phyloP scores from a whole-genome alignment of 176 grass and related monocot genomes.

The Thalia dealbata region DNA sequence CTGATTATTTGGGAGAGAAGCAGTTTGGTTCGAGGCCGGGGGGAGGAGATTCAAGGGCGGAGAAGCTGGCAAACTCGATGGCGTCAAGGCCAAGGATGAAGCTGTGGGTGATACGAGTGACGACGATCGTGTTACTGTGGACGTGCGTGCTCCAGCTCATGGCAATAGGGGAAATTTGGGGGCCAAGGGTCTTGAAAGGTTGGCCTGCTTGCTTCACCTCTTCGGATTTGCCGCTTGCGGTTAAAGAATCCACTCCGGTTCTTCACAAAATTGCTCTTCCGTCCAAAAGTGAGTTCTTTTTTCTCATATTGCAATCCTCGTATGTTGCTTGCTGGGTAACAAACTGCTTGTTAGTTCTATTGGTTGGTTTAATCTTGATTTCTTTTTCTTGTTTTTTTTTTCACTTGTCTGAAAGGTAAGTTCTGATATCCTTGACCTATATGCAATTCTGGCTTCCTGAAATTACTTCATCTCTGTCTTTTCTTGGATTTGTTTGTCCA shows the following conservation, averaged over 20 bases:
- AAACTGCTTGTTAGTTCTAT: background rate
- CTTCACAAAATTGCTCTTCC: conserved; percentile 40
- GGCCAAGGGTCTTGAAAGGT: conserved; percentile 60
- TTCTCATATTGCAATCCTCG: background rate
- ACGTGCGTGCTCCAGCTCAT: conserved; percentile 71
- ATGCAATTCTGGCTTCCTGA: background rate
- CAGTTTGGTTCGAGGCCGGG: conserved; percentile 24
- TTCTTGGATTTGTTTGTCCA: background rate
- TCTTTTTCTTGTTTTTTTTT: too few relatives aligned
- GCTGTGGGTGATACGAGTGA: conserved; percentile 57
- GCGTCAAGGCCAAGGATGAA: conserved; percentile 52
- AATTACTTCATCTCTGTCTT: background rate
- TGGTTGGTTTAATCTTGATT: background rate
- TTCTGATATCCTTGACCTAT: too few relatives aligned
- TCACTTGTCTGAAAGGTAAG: too few relatives aligned
- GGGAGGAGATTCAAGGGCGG: conserved; percentile 9
- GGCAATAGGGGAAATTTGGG: conserved; percentile 58
- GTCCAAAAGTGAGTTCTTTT: conserved; percentile 54
- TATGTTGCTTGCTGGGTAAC: background rate
- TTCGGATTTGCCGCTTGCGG: conserved; percentile 18
- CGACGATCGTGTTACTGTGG: conserved; percentile 56
- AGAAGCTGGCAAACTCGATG: conserved; percentile 36
- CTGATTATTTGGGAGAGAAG: conserved; percentile 9
- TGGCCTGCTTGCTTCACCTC: conserved; percentile 58
- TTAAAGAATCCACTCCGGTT: conserved; percentile 19